Percentiles rank a stretch among this genome's conserved stretches.
These are phyloP conservation scores for Nematodospora anomalae DNA, from an alignment of 1,139 yeast species.

Conservation along the genomic window DNA sequence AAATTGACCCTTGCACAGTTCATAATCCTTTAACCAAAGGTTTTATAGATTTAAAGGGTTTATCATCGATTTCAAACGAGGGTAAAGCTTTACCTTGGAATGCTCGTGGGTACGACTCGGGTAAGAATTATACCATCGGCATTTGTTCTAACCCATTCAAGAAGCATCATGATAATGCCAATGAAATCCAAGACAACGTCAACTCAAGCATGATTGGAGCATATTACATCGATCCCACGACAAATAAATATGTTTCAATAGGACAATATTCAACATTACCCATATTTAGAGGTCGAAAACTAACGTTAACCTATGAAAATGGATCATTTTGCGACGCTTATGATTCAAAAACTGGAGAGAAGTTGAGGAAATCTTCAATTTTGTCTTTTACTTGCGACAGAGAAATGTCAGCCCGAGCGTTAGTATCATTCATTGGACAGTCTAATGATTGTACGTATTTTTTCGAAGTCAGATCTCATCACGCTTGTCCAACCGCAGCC, in stretches of 20 bases:
- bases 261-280: conserved; percentile 66
- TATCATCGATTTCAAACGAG: conserved; percentile 45
- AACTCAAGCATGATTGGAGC: conserved; percentile 65
- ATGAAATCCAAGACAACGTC: conserved; percentile 37
- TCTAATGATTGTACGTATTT: conserved; percentile 76
- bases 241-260: conserved; percentile 56
- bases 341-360: conserved; percentile 38
- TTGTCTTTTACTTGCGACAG: conserved; percentile 79
- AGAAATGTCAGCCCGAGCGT: conserved; percentile 66
- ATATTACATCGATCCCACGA: conserved; percentile 55
- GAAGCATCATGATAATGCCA: conserved; percentile 26
- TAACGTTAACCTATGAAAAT: conserved; percentile 66
- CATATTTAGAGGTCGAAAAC: conserved; percentile 65
- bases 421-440: conserved; percentile 69
- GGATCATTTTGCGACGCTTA: conserved; percentile 65
- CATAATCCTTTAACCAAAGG: conserved; percentile 52
- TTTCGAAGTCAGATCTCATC: conserved; percentile 82
- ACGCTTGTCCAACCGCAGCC: conserved; percentile 84
- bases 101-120: conserved; percentile 70
- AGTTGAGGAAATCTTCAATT: conserved; percentile 59
- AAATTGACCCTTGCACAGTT: conserved; percentile 53
- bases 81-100: conserved; percentile 57
- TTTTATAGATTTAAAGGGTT: conserved; percentile 54
- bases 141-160: conserved; percentile 70
- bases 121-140: conserved; percentile 75